These are phyloP conservation scores for Phytophthora meadii DNA, from an alignment of 352 stramenopile species.

Conservation along the genomic window DNA sequence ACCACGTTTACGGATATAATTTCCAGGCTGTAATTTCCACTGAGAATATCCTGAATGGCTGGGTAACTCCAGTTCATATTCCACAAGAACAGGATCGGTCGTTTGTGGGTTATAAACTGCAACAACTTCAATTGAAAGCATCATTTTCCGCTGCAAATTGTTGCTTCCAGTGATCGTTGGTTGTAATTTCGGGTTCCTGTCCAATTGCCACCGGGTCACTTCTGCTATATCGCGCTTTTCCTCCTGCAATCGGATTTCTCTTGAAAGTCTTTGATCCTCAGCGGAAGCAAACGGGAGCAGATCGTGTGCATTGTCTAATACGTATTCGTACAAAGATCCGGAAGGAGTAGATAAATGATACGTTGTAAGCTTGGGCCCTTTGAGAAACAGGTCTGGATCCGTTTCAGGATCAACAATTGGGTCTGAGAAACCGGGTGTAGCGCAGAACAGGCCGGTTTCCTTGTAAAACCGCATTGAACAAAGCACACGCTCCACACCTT, in stretches of 20 bases:
- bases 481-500: conserved; percentile 48
- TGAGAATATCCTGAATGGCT: conserved; percentile 5
- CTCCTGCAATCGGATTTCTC: conserved; percentile 56
- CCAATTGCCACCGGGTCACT: conserved; percentile 40
- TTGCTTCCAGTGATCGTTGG: not conserved
- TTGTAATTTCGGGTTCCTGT: conserved; percentile 7
- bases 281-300: conserved; percentile 45
- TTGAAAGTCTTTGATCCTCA: conserved; percentile 47
- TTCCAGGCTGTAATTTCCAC: conserved; percentile 28
- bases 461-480: conserved; percentile 61
- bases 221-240: conserved; percentile 39
- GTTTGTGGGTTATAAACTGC: conserved; percentile 35
- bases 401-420: conserved; percentile 42
- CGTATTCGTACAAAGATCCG: conserved; percentile 62
- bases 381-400: conserved; percentile 35
- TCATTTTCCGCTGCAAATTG: conserved; percentile 11
- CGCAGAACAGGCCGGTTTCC: conserved; percentile 56
- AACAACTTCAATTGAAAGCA: conserved; percentile 39
- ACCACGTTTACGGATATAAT: conserved; percentile 8
- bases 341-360: conserved; percentile 41
- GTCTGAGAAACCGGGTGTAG: conserved; percentile 62
- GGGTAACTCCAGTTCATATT: conserved; percentile 35
- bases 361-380: conserved; percentile 57
- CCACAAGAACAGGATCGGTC: conserved; percentile 32
- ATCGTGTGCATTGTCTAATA: conserved; percentile 67